These are phyloP conservation scores for Pseudogymnoascus sp. DNA, from an alignment of 2,329 filamentous ascomycete species.

Conservation along the genomic window DNA sequence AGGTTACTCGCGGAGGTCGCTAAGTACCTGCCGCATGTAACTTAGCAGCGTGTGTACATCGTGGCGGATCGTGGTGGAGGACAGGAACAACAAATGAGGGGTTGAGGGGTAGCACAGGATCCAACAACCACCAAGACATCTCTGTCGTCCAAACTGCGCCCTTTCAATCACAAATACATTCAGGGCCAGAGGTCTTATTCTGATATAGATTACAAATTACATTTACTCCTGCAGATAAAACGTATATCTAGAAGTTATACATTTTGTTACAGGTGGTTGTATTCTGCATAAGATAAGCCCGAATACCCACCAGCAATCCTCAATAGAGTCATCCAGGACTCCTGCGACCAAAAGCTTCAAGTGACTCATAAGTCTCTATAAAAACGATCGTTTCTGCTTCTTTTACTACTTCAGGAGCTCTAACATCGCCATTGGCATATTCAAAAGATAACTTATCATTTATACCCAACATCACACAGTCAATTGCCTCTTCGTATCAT, in stretches of 20 bases:
- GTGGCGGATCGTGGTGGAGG: neutral
- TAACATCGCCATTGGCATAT: neutral
- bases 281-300: neutral
- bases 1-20: neutral
- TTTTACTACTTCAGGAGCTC: neutral
- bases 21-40: neutral
- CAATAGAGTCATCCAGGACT: neutral
- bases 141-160: neutral
- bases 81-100: slow-evolving; percentile 7
- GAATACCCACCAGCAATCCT: neutral
- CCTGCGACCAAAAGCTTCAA: neutral
- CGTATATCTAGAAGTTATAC: neutral
- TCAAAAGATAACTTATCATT: neutral
- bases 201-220: neutral
- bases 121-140: neutral
- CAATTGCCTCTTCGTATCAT: neutral
- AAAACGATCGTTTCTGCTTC: neutral
- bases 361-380: neutral
- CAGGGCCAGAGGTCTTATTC: neutral
- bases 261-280: neutral
- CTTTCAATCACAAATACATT: neutral
- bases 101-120: neutral
- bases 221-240: neutral
- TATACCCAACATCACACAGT: neutral
- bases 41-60: neutral